Conservation (phyloP, 78 protist genomes). For the Dictyostelium capitatum region DNA sequence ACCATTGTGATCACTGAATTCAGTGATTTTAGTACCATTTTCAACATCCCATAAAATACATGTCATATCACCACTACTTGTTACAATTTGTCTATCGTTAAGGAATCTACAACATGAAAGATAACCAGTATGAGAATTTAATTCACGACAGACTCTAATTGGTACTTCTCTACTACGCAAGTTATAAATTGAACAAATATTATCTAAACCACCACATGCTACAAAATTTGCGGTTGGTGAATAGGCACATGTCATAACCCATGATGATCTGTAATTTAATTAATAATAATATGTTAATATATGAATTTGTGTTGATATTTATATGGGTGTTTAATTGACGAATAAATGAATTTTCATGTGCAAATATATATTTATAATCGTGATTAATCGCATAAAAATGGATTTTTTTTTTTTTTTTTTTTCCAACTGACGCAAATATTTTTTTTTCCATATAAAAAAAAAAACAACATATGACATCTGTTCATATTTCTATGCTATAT, state of each 20-base stretch:
- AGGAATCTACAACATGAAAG: slow-evolving; percentile 97
- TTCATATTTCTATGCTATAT: no score
- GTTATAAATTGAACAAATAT: slow-evolving; percentile 94
- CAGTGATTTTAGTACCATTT: slow-evolving; percentile 72
- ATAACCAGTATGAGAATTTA: slow-evolving; percentile 94
- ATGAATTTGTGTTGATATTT: not conserved
- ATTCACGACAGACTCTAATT: slow-evolving; percentile 87
- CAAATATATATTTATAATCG: no score
- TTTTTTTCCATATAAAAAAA: not conserved
- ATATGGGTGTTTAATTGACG: no score
- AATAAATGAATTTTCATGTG: no score
- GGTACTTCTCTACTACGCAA: slow-evolving; percentile 86
- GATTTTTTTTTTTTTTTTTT: no score
- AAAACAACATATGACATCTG: no score
- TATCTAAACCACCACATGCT: slow-evolving; percentile 99
- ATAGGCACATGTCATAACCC: slow-evolving; percentile 99
- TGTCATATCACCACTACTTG: slow-evolving; percentile 94
- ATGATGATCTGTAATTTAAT: slow-evolving; percentile 77
- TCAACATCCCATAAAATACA: slow-evolving; percentile 98
- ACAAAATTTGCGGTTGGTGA: slow-evolving; percentile 94
- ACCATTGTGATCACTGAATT: slow-evolving; percentile 95
- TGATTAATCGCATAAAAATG: no score
- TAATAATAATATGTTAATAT: slow-evolving; percentile 9
- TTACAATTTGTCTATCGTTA: slow-evolving; percentile 89
- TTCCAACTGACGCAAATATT: no score